Percentiles rank a stretch among this genome's conserved stretches.
phyloP scores from a whole-genome alignment of 148 eudicot species.

The Polygonum maritimum region DNA sequence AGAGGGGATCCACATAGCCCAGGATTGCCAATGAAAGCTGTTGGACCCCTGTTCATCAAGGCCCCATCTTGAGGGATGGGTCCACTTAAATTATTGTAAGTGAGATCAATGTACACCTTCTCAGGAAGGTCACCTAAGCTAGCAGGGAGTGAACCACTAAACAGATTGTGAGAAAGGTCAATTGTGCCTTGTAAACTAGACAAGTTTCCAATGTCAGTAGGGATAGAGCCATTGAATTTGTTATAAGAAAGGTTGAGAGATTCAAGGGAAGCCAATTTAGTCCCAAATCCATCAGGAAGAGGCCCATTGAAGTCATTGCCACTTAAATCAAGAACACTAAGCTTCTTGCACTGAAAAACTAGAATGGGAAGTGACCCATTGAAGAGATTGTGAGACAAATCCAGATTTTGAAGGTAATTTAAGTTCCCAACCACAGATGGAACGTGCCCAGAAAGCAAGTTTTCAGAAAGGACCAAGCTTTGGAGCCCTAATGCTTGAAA shows the following conservation, averaged over 20 bases:
- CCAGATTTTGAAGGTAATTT: conserved; percentile 51
- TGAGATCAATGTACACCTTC: conserved; percentile 87
- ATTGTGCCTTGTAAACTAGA: conserved; percentile 77
- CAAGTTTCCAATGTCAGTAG: conserved; percentile 70
- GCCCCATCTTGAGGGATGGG: conserved; percentile 88
- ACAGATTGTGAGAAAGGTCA: conserved; percentile 80
- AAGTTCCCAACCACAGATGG: conserved; percentile 66
- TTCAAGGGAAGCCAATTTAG: conserved; percentile 47
- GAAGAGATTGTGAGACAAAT: conserved; percentile 67
- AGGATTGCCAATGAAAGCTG: conserved; percentile 87
- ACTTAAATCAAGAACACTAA: conserved; percentile 54
- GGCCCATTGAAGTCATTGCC: conserved; percentile 61
- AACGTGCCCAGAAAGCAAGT: conserved; percentile 66
- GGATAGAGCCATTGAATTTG: conserved; percentile 54
- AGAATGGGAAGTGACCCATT: conserved; percentile 71
- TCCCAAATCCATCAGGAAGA: conserved; percentile 70
- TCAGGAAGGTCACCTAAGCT: conserved; percentile 92
- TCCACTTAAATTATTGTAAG: conserved; percentile 74
- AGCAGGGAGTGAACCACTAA: conserved; percentile 78
- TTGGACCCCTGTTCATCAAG: conserved; percentile 81
- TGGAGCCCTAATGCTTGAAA: conserved; percentile 64
- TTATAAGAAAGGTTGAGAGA: conserved; percentile 66
- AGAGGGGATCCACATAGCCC: conserved; percentile 89
- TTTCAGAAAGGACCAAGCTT: conserved; percentile 78
- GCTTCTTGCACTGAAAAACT: conserved; percentile 55